Evolutionary conservation across 805 yeast genomes (phyloP).

Genomic region (Candida orba): DNA sequence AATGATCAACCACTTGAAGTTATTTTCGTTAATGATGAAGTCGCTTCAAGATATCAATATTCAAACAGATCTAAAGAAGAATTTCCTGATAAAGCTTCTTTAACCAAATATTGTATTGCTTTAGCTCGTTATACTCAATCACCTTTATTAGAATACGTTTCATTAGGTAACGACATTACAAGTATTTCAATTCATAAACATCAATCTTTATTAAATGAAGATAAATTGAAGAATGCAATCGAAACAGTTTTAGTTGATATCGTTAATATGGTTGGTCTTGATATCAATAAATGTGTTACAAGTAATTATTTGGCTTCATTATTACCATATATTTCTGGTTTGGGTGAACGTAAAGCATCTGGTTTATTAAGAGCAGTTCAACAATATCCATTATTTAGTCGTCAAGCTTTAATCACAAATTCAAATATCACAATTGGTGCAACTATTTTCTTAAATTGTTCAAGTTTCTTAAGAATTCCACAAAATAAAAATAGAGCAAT

Average conservation of each 20-base stretch:
- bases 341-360: conserved; percentile 92
- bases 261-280: conserved; percentile 87
- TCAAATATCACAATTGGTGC: conserved; percentile 60
- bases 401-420: conserved; percentile 80
- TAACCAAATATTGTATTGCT: conserved; percentile 79
- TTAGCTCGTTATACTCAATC: conserved; percentile 88
- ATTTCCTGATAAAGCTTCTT: conserved; percentile 75
- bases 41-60: conserved; percentile 81
- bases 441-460: conserved; percentile 81
- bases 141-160: conserved; percentile 86
- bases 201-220: conserved; percentile 65
- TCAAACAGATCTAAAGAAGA: conserved; percentile 71
- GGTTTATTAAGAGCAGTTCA: conserved; percentile 80
- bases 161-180: conserved; percentile 66
- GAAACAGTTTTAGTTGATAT: conserved; percentile 85
- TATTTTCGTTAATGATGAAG: conserved; percentile 86
- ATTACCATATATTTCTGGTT: conserved; percentile 78
- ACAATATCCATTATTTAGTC: conserved; percentile 52
- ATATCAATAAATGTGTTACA: conserved; percentile 81
- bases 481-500: conserved; percentile 34
- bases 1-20: conserved; percentile 54
- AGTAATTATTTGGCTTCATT: conserved; percentile 63
- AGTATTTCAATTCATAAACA: conserved; percentile 63
- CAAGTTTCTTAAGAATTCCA: conserved; percentile 80
- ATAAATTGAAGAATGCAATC: conserved; percentile 54